A percentile compares a stretch with the other conserved stretches of the same genome.
These are phyloP conservation scores for Macadamia tetraphylla DNA, from an alignment of 164 flowering plant genomes.

Conservation along the genomic window DNA sequence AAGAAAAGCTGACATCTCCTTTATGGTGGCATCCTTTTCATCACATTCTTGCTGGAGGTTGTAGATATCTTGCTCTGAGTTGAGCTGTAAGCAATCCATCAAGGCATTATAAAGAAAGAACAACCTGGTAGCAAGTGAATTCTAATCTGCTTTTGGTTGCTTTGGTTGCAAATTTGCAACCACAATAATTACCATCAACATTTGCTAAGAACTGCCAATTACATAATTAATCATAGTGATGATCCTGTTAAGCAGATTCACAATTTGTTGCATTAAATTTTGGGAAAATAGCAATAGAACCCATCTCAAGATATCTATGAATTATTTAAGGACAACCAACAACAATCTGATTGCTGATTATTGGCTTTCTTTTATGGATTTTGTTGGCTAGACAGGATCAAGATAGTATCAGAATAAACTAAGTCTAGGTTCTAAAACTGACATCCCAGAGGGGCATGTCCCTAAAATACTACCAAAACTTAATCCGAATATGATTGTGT, in stretches of 20 bases:
- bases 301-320: too few relatives aligned
- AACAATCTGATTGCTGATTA: too few relatives aligned
- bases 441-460: not conserved
- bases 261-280: too few relatives aligned
- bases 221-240: too few relatives aligned
- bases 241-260: too few relatives aligned
- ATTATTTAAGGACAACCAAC: too few relatives aligned
- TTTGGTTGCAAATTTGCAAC: too few relatives aligned
- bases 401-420: not conserved
- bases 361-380: not conserved
- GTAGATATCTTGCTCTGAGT: slow-evolving; percentile 14
- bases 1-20: slow-evolving; percentile 42
- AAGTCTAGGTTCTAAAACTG: not conserved
- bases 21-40: slow-evolving; percentile 68
- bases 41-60: slow-evolving; percentile 61
- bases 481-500: not conserved
- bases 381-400: not conserved
- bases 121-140: not conserved
- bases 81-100: slow-evolving; percentile 32
- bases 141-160: not conserved
- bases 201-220: too few relatives aligned
- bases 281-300: too few relatives aligned
- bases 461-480: not conserved
- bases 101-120: not conserved
- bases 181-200: too few relatives aligned